Base-by-base conservation (phyloP, 1,284 basidiomycete genomes). In the Sparassis latifolia region DNA sequence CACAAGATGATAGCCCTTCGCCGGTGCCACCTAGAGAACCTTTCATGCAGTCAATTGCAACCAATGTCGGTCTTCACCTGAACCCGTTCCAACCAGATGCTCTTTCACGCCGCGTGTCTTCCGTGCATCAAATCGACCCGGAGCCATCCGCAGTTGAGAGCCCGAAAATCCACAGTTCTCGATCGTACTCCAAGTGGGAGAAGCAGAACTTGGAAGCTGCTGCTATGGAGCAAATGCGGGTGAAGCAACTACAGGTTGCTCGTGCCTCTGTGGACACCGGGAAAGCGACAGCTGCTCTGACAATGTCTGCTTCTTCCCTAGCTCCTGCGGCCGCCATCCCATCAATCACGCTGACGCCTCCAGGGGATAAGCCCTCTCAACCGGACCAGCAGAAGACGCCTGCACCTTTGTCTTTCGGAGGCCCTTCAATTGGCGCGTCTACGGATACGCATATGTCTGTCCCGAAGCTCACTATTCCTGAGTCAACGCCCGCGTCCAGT, bases 121-220 rank as follows among this genome's bases (percentile, higher is more conserved):
- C 72, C 6, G 62, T 69, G 20, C 56, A 63, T 20, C 65, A 54
- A 47, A 20, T 20, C 20, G 62, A 49, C 52, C 64, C 50, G 49
- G 62, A 48, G 62, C 72, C 55, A 50, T 66, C 68, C 72, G 53
- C 59, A 33, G 54, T 63, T 9, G 79, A 79, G 52, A 81, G 76
- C 55, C 80, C 83, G 9, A 80, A 78, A 51, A 66, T 75, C 44
- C 67, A 53, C 73, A 60, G 65, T 49, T 70, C 71, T 12, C 75
- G 76, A 55, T 74, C 75, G 5, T 84, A 80, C 56, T 85, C 85
- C 1, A 88, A 86, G 64, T 87, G 84, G 84, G 87, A 89, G 65
- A 89, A 88, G 55, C 86, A 89, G 62, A 86, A 89, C 58, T 63
- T 86, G 37, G 86, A 89, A 58, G 87, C 86, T 3, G 77, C 78